phyloP scores from a whole-genome alignment of 768 basidiomycete species.

The Pisolithus sp. region DNA sequence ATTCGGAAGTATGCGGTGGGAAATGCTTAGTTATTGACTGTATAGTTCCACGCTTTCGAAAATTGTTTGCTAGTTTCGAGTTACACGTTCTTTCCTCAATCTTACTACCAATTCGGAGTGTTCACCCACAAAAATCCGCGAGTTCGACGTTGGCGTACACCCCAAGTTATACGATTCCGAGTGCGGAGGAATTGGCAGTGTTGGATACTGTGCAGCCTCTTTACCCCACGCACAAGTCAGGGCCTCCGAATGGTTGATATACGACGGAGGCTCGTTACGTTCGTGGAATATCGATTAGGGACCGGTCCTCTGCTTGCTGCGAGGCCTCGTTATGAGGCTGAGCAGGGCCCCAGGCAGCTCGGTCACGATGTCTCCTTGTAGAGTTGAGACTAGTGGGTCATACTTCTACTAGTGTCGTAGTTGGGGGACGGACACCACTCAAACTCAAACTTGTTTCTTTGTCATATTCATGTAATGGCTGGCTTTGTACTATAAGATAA shows the following conservation, averaged over 20 bases:
- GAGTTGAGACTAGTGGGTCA: constrained; percentile 50
- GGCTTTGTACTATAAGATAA: no score
- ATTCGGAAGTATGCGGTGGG: constrained; percentile 10
- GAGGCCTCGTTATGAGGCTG: constrained; percentile 50
- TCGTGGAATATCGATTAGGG: constrained; percentile 55
- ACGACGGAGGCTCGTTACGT: constrained; percentile 65
- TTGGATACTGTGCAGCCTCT: not conserved
- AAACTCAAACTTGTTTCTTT: constrained; percentile 17
- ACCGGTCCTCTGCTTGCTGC: constrained; percentile 36
- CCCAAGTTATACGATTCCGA: no score
- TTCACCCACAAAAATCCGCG: not conserved
- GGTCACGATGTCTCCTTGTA: constrained; percentile 43
- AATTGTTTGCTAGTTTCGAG: no score
- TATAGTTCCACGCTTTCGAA: constrained; percentile 5
- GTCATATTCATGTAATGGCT: not conserved
- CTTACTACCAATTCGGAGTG: not conserved
- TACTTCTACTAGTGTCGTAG: constrained; percentile 50
- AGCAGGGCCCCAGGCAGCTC: constrained; percentile 38
- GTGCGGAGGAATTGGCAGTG: not conserved
- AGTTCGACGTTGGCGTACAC: no score
- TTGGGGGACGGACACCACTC: constrained; percentile 52
- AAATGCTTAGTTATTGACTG: constrained; percentile 16
- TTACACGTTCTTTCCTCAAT: not conserved
- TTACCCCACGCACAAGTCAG: constrained; percentile 52
- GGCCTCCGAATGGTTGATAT: constrained; percentile 38